phyloP scores from a whole-genome alignment of 2,329 filamentous ascomycete species.

The Calonectria multiphialidica region DNA sequence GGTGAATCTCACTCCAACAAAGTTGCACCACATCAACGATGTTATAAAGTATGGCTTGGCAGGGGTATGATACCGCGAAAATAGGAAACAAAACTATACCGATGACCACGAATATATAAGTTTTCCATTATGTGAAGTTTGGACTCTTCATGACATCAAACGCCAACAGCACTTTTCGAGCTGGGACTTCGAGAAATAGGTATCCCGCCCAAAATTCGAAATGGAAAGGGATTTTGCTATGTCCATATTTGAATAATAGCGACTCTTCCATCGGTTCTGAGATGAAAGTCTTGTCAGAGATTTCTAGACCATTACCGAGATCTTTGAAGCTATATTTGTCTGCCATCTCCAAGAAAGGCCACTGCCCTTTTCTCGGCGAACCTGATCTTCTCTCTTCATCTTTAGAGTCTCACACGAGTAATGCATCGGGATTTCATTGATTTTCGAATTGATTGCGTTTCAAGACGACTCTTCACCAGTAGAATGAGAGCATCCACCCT shows the following conservation, averaged over 20 bases:
- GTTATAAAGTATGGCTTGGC: background rate
- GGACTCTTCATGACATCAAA: background rate
- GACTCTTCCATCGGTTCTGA: background rate
- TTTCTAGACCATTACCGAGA: too few relatives aligned
- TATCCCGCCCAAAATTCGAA: background rate
- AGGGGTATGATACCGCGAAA: background rate
- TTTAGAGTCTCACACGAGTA: background rate
- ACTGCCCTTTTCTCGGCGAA: background rate
- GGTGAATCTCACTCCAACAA: background rate
- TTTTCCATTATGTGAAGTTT: background rate
- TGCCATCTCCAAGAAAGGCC: background rate
- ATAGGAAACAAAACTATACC: background rate
- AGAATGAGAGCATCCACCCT: background rate
- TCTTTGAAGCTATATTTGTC: too few relatives aligned
- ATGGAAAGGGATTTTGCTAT: background rate
- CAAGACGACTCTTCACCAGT: background rate
- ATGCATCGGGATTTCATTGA: background rate
- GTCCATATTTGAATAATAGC: background rate
- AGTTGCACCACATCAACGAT: background rate
- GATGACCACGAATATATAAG: background rate
- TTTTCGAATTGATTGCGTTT: background rate
- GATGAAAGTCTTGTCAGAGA: background rate
- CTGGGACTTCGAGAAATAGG: background rate
- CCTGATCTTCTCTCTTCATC: background rate
- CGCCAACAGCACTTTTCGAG: background rate